A percentile compares a stretch with the other conserved stretches of the same genome.
Evolutionary conservation across 805 yeast species (phyloP).

Genomic region (Yamadazyma laniorum): DNA sequence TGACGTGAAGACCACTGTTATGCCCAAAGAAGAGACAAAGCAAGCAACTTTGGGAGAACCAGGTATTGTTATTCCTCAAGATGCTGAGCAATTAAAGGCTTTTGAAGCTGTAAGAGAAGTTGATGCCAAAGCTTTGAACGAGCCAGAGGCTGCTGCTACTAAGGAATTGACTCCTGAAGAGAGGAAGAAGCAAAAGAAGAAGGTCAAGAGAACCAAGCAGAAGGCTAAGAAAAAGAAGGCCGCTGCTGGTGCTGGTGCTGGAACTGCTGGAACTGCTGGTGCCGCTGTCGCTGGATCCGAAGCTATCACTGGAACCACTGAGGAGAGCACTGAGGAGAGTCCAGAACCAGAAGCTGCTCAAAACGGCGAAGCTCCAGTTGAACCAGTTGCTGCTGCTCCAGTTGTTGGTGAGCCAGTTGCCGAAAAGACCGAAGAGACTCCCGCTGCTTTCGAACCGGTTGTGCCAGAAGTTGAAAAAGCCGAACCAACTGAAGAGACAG

Average conservation of each 20-base stretch:
- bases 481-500: not conserved
- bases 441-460: not conserved
- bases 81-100: slow-evolving; percentile 64
- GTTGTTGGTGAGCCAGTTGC: slow-evolving; percentile 7
- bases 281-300: slow-evolving; percentile 9
- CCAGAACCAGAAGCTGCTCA: slow-evolving; percentile 21
- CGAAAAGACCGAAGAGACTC: slow-evolving; percentile 1
- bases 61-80: slow-evolving; percentile 65
- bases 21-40: slow-evolving; percentile 32
- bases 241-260: slow-evolving; percentile 17
- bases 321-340: slow-evolving; percentile 17
- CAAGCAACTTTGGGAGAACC: slow-evolving; percentile 62
- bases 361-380: slow-evolving; percentile 14
- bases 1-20: slow-evolving; percentile 32
- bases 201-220: slow-evolving; percentile 43
- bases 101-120: slow-evolving; percentile 56
- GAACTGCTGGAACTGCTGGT: slow-evolving; percentile 10
- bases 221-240: slow-evolving; percentile 41
- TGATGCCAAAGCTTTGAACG: slow-evolving; percentile 50
- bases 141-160: no score
- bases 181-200: slow-evolving; percentile 42
- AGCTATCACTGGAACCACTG: slow-evolving; percentile 14
- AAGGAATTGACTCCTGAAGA: slow-evolving; percentile 28
- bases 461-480: not conserved
- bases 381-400: slow-evolving; percentile 15